Conservation (phyloP, 2,329 filamentous ascomycete species). For the Ambrosiella xylebori region DNA sequence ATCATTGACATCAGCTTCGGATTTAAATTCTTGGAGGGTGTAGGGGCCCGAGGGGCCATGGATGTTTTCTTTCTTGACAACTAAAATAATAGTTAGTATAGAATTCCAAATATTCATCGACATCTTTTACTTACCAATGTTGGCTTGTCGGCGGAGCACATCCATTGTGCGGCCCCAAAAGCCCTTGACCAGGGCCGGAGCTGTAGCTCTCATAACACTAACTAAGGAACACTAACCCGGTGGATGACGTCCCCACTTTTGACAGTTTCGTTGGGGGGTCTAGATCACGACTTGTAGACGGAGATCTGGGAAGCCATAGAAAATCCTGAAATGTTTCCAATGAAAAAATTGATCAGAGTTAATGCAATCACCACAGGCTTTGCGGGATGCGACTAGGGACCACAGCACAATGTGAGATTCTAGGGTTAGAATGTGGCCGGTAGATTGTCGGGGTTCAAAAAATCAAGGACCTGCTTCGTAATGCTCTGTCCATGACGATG, state of each 20-base stretch:
- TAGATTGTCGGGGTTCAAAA: not conserved
- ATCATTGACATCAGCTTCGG: conserved; percentile 24
- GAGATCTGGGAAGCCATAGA: too few relatives aligned
- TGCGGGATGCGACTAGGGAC: too few relatives aligned
- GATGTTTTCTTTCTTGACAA: conserved; percentile 51
- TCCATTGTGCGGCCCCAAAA: conserved; percentile 42
- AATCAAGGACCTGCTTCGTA: too few relatives aligned
- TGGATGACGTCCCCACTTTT: not conserved
- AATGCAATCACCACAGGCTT: too few relatives aligned
- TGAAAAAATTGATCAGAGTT: too few relatives aligned
- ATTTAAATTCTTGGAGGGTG: conserved; percentile 45
- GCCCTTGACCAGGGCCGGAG: conserved; percentile 29
- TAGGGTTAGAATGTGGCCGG: not conserved
- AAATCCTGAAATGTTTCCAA: too few relatives aligned
- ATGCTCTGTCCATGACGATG: too few relatives aligned
- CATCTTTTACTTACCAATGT: conserved; percentile 29
- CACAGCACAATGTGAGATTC: not conserved
- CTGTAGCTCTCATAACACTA: conserved; percentile 17
- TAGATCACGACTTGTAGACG: too few relatives aligned
- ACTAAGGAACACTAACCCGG: not conserved
- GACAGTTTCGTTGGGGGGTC: too few relatives aligned
- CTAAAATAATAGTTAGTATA: conserved; percentile 24
- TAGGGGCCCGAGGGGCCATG: conserved; percentile 46
- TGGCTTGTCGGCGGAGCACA: conserved; percentile 39
- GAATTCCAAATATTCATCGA: not conserved